These are phyloP conservation scores for Blastosporella zonata DNA, from an alignment of 1,284 basidiomycete genomes.

Conservation along the genomic window DNA sequence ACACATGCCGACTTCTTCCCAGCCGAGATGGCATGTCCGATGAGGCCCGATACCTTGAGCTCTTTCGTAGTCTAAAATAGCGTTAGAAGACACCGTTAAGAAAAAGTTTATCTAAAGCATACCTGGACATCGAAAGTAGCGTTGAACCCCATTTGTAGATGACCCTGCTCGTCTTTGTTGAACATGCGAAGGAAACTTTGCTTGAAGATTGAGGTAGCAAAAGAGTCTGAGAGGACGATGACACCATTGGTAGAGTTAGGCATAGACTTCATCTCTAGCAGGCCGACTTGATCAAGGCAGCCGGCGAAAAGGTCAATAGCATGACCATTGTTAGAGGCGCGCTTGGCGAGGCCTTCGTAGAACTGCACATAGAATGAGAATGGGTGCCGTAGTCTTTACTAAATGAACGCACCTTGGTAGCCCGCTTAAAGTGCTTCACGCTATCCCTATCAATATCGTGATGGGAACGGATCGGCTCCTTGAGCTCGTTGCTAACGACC, in stretches of 20 bases:
- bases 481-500: slow-evolving; percentile 94
- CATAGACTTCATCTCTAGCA: slow-evolving; percentile 96
- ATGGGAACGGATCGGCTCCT: slow-evolving; percentile 97
- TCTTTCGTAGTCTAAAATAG: slow-evolving; percentile 88
- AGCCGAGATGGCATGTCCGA: slow-evolving; percentile 96
- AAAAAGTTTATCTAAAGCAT: slow-evolving; percentile 20
- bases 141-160: slow-evolving; percentile 98
- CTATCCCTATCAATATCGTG: slow-evolving; percentile 99
- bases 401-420: slow-evolving; percentile 70
- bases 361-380: slow-evolving; percentile 51
- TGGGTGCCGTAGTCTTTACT: slow-evolving; percentile 1
- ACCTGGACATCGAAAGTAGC: slow-evolving; percentile 98
- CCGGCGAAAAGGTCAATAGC: slow-evolving; percentile 96
- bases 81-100: neutral
- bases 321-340: slow-evolving; percentile 93
- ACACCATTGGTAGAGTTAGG: slow-evolving; percentile 96
- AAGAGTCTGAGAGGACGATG: slow-evolving; percentile 96
- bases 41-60: slow-evolving; percentile 96
- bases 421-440: slow-evolving; percentile 97
- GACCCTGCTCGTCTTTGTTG: slow-evolving; percentile 90
- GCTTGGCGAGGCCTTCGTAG: slow-evolving; percentile 94
- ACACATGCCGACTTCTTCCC: slow-evolving; percentile 97
- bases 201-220: slow-evolving; percentile 98
- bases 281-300: slow-evolving; percentile 96
- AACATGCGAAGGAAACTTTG: slow-evolving; percentile 95